A percentile compares a stretch with the other conserved stretches of the same genome.
Conservation (phyloP, 2,329 filamentous ascomycete species). For the Beauveria sp. region DNA sequence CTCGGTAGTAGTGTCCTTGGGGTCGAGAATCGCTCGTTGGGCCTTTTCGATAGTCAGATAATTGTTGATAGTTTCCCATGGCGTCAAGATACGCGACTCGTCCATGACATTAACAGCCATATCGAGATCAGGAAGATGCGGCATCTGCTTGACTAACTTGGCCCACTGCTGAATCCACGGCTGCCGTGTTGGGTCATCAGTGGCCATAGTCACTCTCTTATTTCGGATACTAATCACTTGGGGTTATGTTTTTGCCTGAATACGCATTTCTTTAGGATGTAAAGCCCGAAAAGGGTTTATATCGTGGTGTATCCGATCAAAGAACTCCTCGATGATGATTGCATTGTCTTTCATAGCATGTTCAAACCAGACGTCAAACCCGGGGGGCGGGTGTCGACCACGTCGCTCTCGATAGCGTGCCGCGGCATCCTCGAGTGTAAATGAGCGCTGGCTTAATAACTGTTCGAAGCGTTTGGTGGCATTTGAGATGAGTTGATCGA, state of each 20-base stretch:
- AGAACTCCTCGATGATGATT: conserved; percentile 47
- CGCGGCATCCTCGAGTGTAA: conserved; percentile 38
- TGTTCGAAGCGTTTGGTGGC: conserved; percentile 29
- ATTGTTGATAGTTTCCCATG: conserved; percentile 41
- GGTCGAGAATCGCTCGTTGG: conserved; percentile 24
- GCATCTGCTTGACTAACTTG: conserved; percentile 13
- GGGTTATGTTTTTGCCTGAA: conserved; percentile 25
- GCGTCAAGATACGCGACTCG: conserved; percentile 43
- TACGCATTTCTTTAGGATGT: conserved; percentile 26
- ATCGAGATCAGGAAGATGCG: conserved; percentile 45
- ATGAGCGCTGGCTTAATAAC: conserved; percentile 29
- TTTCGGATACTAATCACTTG: conserved; percentile 14
- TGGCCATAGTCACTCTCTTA: not conserved
- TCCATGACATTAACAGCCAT: conserved; percentile 46
- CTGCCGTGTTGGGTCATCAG: not conserved
- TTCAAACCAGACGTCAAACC: conserved; percentile 45
- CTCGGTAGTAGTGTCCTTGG: conserved; percentile 32
- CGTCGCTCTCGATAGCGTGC: conserved; percentile 41
- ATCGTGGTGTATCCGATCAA: conserved; percentile 49
- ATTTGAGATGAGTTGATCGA: conserved; percentile 31
- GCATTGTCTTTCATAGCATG: conserved; percentile 40
- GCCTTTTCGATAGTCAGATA: not conserved
- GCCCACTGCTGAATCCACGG: conserved; percentile 6
- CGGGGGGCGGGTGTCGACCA: conserved; percentile 47
- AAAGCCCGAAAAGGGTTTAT: conserved; percentile 46